These are phyloP conservation scores for Endotrypanum monterogeii DNA, from an alignment of 208 protist species.

Conservation along the genomic window DNA sequence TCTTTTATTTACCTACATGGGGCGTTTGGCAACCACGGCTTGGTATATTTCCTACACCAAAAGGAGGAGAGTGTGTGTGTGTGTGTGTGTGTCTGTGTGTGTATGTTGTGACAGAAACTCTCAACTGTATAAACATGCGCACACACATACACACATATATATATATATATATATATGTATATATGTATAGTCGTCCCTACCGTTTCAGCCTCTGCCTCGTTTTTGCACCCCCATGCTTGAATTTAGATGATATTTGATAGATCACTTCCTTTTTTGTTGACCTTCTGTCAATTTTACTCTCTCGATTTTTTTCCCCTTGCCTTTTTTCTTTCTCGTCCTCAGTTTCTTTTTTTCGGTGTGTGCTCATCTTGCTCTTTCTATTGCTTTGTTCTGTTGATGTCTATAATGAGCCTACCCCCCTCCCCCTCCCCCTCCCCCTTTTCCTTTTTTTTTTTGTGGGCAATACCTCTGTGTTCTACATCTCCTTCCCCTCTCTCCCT, in stretches of 20 bases:
- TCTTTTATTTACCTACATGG: not conserved
- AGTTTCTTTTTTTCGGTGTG: conserved; percentile 2
- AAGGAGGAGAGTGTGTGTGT: not conserved
- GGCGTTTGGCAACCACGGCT: not conserved
- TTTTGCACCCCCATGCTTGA: too few relatives aligned
- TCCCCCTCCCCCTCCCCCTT: not conserved
- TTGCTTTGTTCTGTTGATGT: too few relatives aligned
- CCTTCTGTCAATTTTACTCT: too few relatives aligned
- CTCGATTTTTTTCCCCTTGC: conserved; percentile 21
- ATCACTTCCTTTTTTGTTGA: too few relatives aligned
- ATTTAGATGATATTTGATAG: too few relatives aligned
- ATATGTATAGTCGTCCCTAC: not conserved
- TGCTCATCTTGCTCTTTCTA: conserved; percentile 7
- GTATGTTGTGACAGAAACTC: too few relatives aligned
- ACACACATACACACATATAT: not conserved
- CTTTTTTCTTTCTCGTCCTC: conserved; percentile 1
- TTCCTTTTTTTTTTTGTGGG: not conserved
- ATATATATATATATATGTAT: not conserved
- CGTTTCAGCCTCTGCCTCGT: not conserved
- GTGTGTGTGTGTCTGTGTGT: not conserved
- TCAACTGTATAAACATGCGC: not conserved
- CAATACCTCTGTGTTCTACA: not conserved
- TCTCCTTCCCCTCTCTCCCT: conserved; percentile 20
- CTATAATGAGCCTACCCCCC: too few relatives aligned
- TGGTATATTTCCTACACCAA: not conserved